Percentiles rank a stretch among this genome's conserved stretches.
phyloP scores from a whole-genome alignment of 225 moss, liverwort and hornwort genomes.

The Sphagnum contortum region DNA sequence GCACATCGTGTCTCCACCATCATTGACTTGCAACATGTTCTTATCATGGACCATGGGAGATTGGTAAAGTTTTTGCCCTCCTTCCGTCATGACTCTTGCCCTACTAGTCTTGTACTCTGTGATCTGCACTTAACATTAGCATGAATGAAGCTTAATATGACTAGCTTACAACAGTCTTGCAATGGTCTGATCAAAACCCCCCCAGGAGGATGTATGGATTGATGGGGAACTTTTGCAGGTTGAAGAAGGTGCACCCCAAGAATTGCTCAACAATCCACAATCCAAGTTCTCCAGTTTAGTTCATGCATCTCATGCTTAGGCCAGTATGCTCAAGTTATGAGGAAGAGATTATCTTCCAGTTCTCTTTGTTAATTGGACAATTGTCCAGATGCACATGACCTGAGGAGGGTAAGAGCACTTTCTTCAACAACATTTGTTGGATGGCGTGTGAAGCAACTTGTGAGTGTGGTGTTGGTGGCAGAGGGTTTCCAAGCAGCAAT shows the following conservation, averaged over 20 bases:
- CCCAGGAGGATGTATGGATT: neutral
- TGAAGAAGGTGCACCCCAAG: conserved; percentile 72
- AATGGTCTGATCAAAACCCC: too few relatives aligned
- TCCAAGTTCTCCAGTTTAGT: conserved; percentile 83
- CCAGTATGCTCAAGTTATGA: too few relatives aligned
- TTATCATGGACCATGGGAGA: conserved; percentile 80
- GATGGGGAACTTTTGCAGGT: conserved; percentile 31
- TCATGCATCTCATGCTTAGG: conserved; percentile 32
- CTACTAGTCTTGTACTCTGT: neutral
- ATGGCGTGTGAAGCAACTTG: too few relatives aligned
- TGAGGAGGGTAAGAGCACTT: too few relatives aligned
- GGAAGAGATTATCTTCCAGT: too few relatives aligned
- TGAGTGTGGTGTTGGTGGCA: too few relatives aligned
- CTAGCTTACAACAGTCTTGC: neutral
- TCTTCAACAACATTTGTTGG: too few relatives aligned
- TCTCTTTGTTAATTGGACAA: too few relatives aligned
- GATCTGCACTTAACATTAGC: neutral
- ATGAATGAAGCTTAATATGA: neutral
- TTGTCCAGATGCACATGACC: too few relatives aligned
- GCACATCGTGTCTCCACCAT: conserved; percentile 92
- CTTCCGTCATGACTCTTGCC: neutral
- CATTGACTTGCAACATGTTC: conserved; percentile 56
- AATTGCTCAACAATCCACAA: conserved; percentile 37
- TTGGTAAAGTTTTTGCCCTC: conserved; percentile 32
- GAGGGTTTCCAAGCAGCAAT: too few relatives aligned